Conservation (phyloP, 768 basidiomycete genomes). For the Termitomyces heimii region DNA sequence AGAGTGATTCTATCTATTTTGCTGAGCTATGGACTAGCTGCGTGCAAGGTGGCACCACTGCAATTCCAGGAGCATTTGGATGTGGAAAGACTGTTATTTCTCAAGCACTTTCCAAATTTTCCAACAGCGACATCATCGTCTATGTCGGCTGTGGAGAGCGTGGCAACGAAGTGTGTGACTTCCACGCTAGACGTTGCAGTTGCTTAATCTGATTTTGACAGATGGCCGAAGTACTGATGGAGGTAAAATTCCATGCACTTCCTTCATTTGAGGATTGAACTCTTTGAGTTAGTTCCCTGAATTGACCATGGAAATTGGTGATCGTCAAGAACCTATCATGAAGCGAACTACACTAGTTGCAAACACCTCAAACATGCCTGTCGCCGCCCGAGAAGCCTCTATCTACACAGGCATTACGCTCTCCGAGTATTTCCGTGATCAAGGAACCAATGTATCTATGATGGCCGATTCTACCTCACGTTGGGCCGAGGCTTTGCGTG, state of each 20-base stretch:
- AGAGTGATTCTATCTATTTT: not conserved
- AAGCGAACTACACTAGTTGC: slow-evolving; percentile 98
- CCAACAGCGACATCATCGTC: slow-evolving; percentile 98
- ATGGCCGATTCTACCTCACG: slow-evolving; percentile 99
- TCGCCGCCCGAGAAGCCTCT: slow-evolving; percentile 97
- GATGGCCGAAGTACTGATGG: slow-evolving; percentile 99
- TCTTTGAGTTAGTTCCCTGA: slow-evolving; percentile 61
- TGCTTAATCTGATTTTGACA: slow-evolving; percentile 18
- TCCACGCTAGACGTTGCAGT: not conserved
- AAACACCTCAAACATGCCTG: slow-evolving; percentile 99
- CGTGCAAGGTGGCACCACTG: slow-evolving; percentile 93
- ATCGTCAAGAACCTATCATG: slow-evolving; percentile 99
- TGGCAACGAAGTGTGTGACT: slow-evolving; percentile 75
- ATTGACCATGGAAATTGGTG: slow-evolving; percentile 86
- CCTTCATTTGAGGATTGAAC: not conserved
- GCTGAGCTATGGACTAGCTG: slow-evolving; percentile 45
- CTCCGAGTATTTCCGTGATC: slow-evolving; percentile 99
- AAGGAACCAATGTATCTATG: slow-evolving; percentile 96
- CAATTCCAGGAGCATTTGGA: slow-evolving; percentile 98
- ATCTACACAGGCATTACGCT: slow-evolving; percentile 99
- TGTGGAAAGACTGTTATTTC: slow-evolving; percentile 99
- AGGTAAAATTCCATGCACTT: slow-evolving; percentile 40
- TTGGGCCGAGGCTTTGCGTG: slow-evolving; percentile 98
- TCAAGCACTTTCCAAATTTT: slow-evolving; percentile 96
- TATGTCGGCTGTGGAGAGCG: slow-evolving; percentile 99